phyloP scores from a whole-genome alignment of 768 basidiomycete genomes.

The Dioszegia aurantiaca region DNA sequence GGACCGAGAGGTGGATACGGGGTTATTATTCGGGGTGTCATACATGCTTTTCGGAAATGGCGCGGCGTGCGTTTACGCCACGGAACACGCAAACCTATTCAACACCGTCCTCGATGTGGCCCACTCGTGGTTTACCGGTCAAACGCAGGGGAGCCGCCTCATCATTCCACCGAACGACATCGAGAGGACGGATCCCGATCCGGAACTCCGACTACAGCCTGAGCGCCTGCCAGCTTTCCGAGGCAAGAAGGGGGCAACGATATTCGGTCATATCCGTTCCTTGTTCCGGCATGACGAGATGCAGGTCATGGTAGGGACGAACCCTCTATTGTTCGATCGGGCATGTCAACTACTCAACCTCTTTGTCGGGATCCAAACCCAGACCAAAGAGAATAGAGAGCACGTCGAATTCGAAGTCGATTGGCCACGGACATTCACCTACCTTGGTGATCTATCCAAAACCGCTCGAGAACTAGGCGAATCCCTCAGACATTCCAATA shows the following conservation, averaged over 20 bases:
- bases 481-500: conserved; percentile 64
- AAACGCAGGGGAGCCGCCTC: conserved; percentile 56
- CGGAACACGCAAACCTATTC: conserved; percentile 69
- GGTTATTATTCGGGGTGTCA: conserved; percentile 86
- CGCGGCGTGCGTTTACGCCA: conserved; percentile 74
- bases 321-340: conserved; percentile 65
- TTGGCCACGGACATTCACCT: conserved; percentile 93
- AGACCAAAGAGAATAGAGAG: conserved; percentile 71
- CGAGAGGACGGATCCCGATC: conserved; percentile 16
- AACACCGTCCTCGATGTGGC: conserved; percentile 77
- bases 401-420: conserved; percentile 98
- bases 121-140: conserved; percentile 86
- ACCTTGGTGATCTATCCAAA: conserved; percentile 82
- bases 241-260: conserved; percentile 91
- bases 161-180: conserved; percentile 59
- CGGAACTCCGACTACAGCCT: background rate
- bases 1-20: conserved; percentile 91
- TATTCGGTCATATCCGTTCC: conserved; percentile 70
- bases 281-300: conserved; percentile 64
- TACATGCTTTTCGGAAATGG: conserved; percentile 81
- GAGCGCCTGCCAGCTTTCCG: conserved; percentile 68
- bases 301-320: conserved; percentile 70
- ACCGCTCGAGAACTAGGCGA: conserved; percentile 87
- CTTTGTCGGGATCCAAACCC: conserved; percentile 91
- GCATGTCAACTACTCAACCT: conserved; percentile 76